Evolutionary conservation across 495 filamentous ascomycete species (phyloP).

Genomic region (Hypoxylon fragiforme): DNA sequence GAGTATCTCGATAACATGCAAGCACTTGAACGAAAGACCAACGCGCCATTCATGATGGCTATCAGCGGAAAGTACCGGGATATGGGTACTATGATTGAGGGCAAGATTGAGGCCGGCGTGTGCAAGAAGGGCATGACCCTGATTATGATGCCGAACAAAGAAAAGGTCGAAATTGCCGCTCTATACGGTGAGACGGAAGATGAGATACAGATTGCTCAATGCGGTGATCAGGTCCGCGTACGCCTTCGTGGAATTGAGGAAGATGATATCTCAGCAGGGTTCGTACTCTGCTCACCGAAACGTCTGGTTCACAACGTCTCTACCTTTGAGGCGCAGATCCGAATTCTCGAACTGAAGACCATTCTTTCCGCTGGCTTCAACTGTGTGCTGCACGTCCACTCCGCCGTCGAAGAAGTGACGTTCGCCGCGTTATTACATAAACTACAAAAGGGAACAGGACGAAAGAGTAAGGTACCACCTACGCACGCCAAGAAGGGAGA

Average conservation of each 20-base stretch:
- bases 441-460: slow-evolving; percentile 91
- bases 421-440: slow-evolving; percentile 87
- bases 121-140: slow-evolving; percentile 82
- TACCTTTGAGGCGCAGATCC: slow-evolving; percentile 94
- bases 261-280: slow-evolving; percentile 93
- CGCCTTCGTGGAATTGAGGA: slow-evolving; percentile 94
- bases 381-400: slow-evolving; percentile 88
- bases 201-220: slow-evolving; percentile 75
- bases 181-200: slow-evolving; percentile 97
- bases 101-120: slow-evolving; percentile 92
- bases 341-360: slow-evolving; percentile 90
- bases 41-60: slow-evolving; percentile 99
- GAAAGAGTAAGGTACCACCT: slow-evolving; percentile 90
- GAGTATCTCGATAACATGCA: slow-evolving; percentile 92
- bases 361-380: slow-evolving; percentile 83
- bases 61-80: slow-evolving; percentile 93
- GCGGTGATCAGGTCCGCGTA: slow-evolving; percentile 92
- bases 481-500: slow-evolving; percentile 90
- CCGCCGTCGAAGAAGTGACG: slow-evolving; percentile 95
- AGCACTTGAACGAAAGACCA: slow-evolving; percentile 90
- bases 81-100: slow-evolving; percentile 97
- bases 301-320: slow-evolving; percentile 87
- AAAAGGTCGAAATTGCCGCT: slow-evolving; percentile 75
- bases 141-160: slow-evolving; percentile 92
- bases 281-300: slow-evolving; percentile 91